A percentile compares a stretch with the other conserved stretches of the same genome.
Evolutionary conservation across 495 filamentous ascomycete species (phyloP).

Genomic region (Trichoderma gamsii): DNA sequence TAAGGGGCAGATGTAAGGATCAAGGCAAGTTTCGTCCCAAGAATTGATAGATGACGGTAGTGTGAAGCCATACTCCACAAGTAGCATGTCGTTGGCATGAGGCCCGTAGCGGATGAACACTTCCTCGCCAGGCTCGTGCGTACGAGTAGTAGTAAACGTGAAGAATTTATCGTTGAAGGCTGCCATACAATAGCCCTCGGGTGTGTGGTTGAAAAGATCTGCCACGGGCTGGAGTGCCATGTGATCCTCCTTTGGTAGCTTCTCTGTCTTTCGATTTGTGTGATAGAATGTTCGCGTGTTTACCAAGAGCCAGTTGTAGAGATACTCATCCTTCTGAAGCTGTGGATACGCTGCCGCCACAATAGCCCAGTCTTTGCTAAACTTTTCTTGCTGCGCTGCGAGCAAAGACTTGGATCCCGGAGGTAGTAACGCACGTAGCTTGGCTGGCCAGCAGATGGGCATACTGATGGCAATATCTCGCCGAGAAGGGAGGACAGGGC

Average conservation of each 20-base stretch:
- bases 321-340: constrained; percentile 49
- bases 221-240: constrained; percentile 80
- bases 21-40: constrained; percentile 62
- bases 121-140: constrained; percentile 62
- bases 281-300: constrained; percentile 82
- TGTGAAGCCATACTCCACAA: constrained; percentile 80
- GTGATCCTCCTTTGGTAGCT: constrained; percentile 56
- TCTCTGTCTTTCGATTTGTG: constrained; percentile 45
- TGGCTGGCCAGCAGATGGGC: constrained; percentile 61
- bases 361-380: constrained; percentile 54
- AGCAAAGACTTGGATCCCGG: constrained; percentile 44
- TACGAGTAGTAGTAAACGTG: constrained; percentile 48
- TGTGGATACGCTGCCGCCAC: constrained; percentile 48
- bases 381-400: constrained; percentile 52
- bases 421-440: constrained; percentile 46
- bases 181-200: constrained; percentile 55
- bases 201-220: constrained; percentile 81
- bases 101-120: constrained; percentile 73
- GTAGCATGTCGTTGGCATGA: constrained; percentile 75
- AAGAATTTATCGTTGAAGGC: constrained; percentile 54
- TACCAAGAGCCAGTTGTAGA: constrained; percentile 72
- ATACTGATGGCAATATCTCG: constrained; percentile 55
- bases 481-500: constrained; percentile 57
- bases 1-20: constrained; percentile 56
- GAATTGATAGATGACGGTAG: constrained; percentile 51